phyloP scores from a whole-genome alignment of 164 flowering plant species.

The Amborella trichopoda region DNA sequence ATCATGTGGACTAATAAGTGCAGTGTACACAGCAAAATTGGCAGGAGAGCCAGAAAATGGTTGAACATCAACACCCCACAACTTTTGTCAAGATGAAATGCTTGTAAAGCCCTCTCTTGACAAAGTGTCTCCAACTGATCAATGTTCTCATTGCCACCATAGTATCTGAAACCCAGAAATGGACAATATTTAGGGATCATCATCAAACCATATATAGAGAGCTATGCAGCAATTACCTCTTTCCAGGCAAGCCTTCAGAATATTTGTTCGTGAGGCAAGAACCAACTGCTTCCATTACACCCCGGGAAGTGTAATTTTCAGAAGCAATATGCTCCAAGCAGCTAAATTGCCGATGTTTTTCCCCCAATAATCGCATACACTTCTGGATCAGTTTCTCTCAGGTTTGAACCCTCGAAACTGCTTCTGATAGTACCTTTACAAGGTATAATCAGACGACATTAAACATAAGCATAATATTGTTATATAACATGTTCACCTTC shows the following conservation, averaged over 20 bases:
- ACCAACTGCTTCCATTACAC: constrained; percentile 97
- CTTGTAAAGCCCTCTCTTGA: constrained; percentile 76
- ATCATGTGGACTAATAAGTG: constrained; percentile 83
- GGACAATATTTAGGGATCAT: background rate
- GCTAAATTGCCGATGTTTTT: constrained; percentile 71
- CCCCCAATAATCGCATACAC: constrained; percentile 52
- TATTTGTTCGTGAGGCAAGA: constrained; percentile 95
- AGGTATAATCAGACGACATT: no score
- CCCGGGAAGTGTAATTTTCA: constrained; percentile 87
- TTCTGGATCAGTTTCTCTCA: constrained; percentile 71
- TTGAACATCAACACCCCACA: constrained; percentile 99
- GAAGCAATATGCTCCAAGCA: constrained; percentile 93
- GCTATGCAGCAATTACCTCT: constrained; percentile 39
- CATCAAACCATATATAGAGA: no score
- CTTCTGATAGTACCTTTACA: no score
- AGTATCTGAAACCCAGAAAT: constrained; percentile 39
- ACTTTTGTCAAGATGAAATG: constrained; percentile 62
- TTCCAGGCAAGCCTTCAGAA: constrained; percentile 96
- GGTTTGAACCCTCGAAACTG: constrained; percentile 36
- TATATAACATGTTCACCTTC: no score
- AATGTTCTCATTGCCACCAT: constrained; percentile 93
- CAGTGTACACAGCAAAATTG: constrained; percentile 94
- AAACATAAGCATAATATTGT: no score
- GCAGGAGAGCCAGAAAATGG: constrained; percentile 98
- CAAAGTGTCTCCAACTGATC: constrained; percentile 87